Conservation (phyloP, 2,329 filamentous ascomycete species). For the Pyricularia pennisetigena region DNA sequence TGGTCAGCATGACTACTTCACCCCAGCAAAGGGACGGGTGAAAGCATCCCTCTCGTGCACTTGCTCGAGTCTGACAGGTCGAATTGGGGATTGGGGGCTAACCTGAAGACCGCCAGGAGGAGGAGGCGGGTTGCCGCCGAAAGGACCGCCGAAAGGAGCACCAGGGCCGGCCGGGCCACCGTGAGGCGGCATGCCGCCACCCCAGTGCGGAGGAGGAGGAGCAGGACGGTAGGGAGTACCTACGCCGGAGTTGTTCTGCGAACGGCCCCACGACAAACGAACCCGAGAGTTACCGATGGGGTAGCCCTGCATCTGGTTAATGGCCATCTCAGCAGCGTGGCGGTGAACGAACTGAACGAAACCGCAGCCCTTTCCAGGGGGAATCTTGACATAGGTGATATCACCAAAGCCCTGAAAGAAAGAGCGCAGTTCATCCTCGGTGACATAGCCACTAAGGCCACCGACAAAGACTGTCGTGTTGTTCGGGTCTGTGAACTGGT, state of each 20-base stretch:
- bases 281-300: conserved; percentile 98
- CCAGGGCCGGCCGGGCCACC: conserved; percentile 32
- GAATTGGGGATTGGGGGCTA: background rate
- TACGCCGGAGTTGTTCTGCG: conserved; percentile 98
- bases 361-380: conserved; percentile 95
- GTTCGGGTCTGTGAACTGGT: conserved; percentile 99
- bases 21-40: background rate
- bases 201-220: conserved; percentile 53
- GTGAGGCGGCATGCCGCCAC: conserved; percentile 22
- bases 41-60: background rate
- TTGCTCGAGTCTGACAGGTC: background rate
- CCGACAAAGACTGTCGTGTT: conserved; percentile 99
- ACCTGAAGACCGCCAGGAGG: conserved; percentile 16
- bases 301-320: conserved; percentile 99
- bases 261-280: conserved; percentile 92
- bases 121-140: conserved; percentile 32
- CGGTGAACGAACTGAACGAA: conserved; percentile 99
- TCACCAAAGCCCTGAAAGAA: conserved; percentile 99
- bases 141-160: conserved; percentile 30
- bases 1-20: background rate
- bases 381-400: conserved; percentile 99
- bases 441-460: conserved; percentile 93
- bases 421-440: conserved; percentile 96
- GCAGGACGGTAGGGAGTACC: conserved; percentile 95
- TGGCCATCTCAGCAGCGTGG: conserved; percentile 98